Base-by-base conservation (phyloP, 495 filamentous ascomycete genomes). In the Annulohypoxylon maeteangense region DNA sequence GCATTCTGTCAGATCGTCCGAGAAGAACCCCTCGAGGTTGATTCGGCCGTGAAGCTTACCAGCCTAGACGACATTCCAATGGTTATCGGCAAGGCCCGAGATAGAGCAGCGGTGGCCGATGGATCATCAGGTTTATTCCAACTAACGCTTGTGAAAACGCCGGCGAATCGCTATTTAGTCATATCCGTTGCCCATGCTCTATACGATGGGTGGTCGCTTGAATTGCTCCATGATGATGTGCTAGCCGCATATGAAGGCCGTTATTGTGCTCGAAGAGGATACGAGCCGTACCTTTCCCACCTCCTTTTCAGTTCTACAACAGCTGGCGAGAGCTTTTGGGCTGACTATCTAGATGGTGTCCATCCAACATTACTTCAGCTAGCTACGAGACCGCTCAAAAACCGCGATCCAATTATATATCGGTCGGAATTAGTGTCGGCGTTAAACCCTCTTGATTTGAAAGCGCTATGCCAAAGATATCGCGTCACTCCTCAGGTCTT, bases 161-260 rank as follows among this genome's bases (percentile, higher is more conserved):
- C 77, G 5, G 65, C 66, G 1, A 71, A 62, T 3, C 65, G 51
- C 1, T 89, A 90, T 68, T 68, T 93, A 3, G 75, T 93, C 0
- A 74, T 94, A 18, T 93, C 92, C 11, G 88, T 94, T 51, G 85
- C 92, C 3, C 92, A 95, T 76, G 92, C 91, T 0, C 82, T 94
- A 36, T 94, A 94, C 68, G 92, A 95, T 74, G 92, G 92, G 7
- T 90, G 86, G 82, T 93, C 91, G 7, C 79, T 94, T 11, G 78
- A 81, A 12, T 81, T 91, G 7, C 78, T 95, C 10, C 90, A 93
- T 69, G 78, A 85, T 42, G 90, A 93, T 62, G 86, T 95, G 0
- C 75, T 81, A 23, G 80, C 70, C 38, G 87, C 90, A 16, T 93
- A 92, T 68, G 44, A 80, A 14, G 83, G 78, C 1, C 22, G 70